Percentiles rank a stretch among this genome's conserved stretches.
Evolutionary conservation across 2,329 filamentous ascomycete species (phyloP).

Genomic region (Alternaria ventricosa): DNA sequence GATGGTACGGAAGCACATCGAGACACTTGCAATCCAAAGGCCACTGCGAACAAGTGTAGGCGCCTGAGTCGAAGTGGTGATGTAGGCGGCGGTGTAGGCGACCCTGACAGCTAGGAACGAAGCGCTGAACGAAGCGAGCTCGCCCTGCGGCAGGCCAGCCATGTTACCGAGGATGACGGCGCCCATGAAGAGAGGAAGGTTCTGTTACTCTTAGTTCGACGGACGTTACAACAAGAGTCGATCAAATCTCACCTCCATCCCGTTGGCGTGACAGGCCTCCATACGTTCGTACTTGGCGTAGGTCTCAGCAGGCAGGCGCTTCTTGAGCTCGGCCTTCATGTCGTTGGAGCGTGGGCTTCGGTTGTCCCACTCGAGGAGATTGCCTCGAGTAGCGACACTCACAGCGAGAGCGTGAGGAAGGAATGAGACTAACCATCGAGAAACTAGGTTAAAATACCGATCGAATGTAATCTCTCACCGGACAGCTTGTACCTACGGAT

Average conservation of each 20-base stretch:
- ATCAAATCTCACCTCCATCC: slow-evolving; percentile 44
- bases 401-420: slow-evolving; percentile 51
- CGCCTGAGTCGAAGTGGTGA: slow-evolving; percentile 34
- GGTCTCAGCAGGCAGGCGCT: slow-evolving; percentile 44
- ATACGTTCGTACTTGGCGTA: slow-evolving; percentile 54
- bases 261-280: slow-evolving; percentile 55
- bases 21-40: slow-evolving; percentile 26
- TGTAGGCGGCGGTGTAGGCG: slow-evolving; percentile 49
- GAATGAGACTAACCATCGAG: slow-evolving; percentile 39
- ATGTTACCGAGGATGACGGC: slow-evolving; percentile 54
- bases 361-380: slow-evolving; percentile 51
- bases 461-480: not conserved
- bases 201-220: slow-evolving; percentile 23
- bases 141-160: slow-evolving; percentile 44
- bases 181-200: slow-evolving; percentile 54
- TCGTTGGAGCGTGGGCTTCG: slow-evolving; percentile 50
- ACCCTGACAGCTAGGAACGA: slow-evolving; percentile 47
- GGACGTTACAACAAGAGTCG: not conserved
- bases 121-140: slow-evolving; percentile 45
- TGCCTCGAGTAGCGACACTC: slow-evolving; percentile 46
- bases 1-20: slow-evolving; percentile 31
- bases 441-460: not conserved
- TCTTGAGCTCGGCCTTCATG: slow-evolving; percentile 45
- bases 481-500: slow-evolving; percentile 15
- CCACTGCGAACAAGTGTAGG: slow-evolving; percentile 24